These are phyloP conservation scores for Przewalskia tangutica DNA, from an alignment of 257 asterid genomes.

Conservation along the genomic window DNA sequence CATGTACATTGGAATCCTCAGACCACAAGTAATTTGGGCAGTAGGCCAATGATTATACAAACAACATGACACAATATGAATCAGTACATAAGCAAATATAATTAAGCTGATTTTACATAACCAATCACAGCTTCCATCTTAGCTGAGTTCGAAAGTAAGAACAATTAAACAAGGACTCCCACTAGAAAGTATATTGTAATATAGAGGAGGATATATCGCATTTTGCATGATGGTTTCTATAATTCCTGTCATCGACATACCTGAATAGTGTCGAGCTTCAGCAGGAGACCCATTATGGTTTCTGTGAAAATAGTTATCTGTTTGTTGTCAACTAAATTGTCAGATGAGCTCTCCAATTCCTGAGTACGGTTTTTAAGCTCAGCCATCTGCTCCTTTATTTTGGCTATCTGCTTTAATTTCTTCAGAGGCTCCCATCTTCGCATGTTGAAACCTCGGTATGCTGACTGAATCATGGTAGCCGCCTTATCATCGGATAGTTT, in stretches of 20 bases:
- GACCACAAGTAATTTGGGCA: background rate
- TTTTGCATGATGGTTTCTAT: background rate
- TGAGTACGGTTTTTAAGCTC: conserved; percentile 28
- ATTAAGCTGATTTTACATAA: background rate
- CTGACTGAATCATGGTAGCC: conserved; percentile 55
- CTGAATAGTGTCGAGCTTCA: conserved; percentile 56
- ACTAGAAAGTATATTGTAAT: background rate
- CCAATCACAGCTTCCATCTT: background rate
- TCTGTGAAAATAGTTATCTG: conserved; percentile 27
- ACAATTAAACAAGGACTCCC: background rate
- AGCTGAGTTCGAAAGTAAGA: background rate
- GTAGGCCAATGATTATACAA: background rate
- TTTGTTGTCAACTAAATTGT: conserved; percentile 18
- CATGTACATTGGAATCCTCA: background rate
- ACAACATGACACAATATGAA: background rate
- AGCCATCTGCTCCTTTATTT: conserved; percentile 31
- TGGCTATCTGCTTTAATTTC: conserved; percentile 51
- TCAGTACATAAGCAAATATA: background rate
- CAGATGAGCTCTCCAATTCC: conserved; percentile 31
- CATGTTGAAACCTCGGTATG: conserved; percentile 53
- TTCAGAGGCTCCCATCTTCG: conserved; percentile 57
- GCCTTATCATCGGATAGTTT: conserved; percentile 46
- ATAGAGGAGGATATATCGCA: background rate
- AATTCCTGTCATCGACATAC: conserved; percentile 18
- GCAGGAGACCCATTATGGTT: conserved; percentile 52